Conservation (phyloP, 805 yeast species). For the Pichia cabralensis region DNA sequence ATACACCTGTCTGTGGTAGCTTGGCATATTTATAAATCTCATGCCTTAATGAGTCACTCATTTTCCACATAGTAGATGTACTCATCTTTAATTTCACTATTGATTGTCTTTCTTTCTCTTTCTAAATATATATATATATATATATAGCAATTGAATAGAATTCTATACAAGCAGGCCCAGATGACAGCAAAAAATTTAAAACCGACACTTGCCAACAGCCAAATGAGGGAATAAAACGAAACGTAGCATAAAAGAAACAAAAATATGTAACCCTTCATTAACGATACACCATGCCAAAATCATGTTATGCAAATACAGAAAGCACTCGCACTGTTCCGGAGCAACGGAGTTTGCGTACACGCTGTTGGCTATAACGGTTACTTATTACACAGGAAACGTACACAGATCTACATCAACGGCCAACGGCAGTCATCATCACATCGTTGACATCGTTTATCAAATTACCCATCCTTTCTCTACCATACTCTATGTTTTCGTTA, state of each 20-base stretch:
- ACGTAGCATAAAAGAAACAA: not conserved
- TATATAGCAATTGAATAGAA: no score
- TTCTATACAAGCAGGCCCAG: no score
- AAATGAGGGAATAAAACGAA: no score
- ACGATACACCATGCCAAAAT: no score
- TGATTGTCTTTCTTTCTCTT: no score
- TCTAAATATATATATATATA: no score
- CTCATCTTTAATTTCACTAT: no score
- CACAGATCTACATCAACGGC: slow-evolving; percentile 11
- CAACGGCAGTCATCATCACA: slow-evolving; percentile 30
- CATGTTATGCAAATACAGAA: no score
- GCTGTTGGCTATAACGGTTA: no score
- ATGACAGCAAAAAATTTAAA: no score
- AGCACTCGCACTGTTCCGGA: slow-evolving; percentile 1
- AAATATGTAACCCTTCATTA: not conserved
- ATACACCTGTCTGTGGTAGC: slow-evolving; percentile 75
- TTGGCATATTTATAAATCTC: slow-evolving; percentile 56
- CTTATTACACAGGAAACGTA: not conserved
- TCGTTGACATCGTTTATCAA: slow-evolving; percentile 32
- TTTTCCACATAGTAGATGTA: slow-evolving; percentile 39
- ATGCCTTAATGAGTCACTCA: slow-evolving; percentile 40
- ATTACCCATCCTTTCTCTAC: slow-evolving; percentile 23
- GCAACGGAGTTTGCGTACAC: no score
- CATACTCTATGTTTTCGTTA: slow-evolving; percentile 25
- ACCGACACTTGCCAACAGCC: no score